Evolutionary conservation across 2,329 filamentous ascomycete species (phyloP).

Genomic region (Coniochaeta sp.): DNA sequence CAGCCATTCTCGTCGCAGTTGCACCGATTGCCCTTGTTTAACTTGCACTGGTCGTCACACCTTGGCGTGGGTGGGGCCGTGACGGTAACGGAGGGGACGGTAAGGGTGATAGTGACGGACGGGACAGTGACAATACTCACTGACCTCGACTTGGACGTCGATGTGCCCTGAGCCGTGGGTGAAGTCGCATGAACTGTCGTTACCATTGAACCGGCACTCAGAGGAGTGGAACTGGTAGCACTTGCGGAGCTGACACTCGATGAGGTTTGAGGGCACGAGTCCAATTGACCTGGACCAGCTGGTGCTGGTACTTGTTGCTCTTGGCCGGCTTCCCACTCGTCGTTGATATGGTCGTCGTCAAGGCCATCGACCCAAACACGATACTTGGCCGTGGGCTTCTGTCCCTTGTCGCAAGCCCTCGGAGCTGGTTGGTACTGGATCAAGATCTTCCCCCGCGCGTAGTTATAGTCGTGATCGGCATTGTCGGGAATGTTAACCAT

Average conservation of each 20-base stretch:
- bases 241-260: background rate
- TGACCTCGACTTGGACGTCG: background rate
- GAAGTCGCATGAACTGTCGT: too few relatives aligned
- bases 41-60: background rate
- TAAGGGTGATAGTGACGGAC: background rate
- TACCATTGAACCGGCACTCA: background rate
- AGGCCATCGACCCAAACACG: background rate
- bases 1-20: background rate
- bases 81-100: background rate
- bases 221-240: background rate
- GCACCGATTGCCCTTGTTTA: background rate
- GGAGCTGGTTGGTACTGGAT: background rate
- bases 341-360: background rate
- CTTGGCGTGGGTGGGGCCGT: background rate
- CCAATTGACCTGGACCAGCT: background rate
- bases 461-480: background rate
- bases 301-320: background rate
- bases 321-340: background rate
- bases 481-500: background rate
- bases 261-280: background rate
- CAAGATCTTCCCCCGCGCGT: background rate
- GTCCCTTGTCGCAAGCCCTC: background rate
- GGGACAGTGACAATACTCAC: too few relatives aligned
- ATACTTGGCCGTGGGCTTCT: background rate
- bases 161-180: background rate